A percentile compares a stretch with the other conserved stretches of the same genome.
These are phyloP conservation scores for Ambrosia hybrid DNA, from an alignment of 140 eudicot genomes.

Conservation along the genomic window DNA sequence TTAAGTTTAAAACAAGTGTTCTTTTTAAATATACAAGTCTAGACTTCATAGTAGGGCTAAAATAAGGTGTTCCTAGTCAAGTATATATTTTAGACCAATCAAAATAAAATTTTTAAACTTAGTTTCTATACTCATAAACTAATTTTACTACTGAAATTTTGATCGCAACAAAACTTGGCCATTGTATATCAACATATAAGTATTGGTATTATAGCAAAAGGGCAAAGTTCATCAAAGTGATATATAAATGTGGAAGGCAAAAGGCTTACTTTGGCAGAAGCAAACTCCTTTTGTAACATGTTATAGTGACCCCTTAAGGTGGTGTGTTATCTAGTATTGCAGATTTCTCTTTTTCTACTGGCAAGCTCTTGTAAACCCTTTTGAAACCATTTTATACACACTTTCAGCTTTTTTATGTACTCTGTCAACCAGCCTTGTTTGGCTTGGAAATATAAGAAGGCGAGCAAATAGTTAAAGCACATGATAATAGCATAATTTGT, in stretches of 20 bases:
- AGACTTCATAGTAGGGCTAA: too few relatives aligned
- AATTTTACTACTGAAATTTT: background rate
- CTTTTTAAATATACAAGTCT: too few relatives aligned
- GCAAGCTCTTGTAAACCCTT: slow-evolving; percentile 41
- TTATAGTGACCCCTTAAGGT: slow-evolving; percentile 74
- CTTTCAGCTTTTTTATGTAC: slow-evolving; percentile 44
- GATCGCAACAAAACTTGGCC: background rate
- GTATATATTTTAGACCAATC: background rate
- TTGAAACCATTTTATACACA: slow-evolving; percentile 63
- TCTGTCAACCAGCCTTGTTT: slow-evolving; percentile 49
- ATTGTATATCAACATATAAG: background rate
- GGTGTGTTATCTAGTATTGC: slow-evolving; percentile 70
- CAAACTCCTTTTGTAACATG: slow-evolving; percentile 74
- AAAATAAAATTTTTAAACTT: background rate
- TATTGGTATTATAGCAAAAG: background rate
- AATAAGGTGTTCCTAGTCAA: too few relatives aligned
- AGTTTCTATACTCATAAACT: background rate
- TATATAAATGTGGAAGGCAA: background rate
- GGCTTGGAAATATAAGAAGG: slow-evolving; percentile 18
- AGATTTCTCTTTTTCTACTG: slow-evolving; percentile 67
- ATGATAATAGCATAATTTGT: slow-evolving; percentile 14
- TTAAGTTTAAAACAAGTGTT: too few relatives aligned
- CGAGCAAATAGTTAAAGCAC: slow-evolving; percentile 8
- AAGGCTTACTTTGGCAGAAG: slow-evolving; percentile 57
- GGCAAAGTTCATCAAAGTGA: background rate